phyloP scores from a whole-genome alignment of 768 basidiomycete genomes.

The Amanita phalloides region DNA sequence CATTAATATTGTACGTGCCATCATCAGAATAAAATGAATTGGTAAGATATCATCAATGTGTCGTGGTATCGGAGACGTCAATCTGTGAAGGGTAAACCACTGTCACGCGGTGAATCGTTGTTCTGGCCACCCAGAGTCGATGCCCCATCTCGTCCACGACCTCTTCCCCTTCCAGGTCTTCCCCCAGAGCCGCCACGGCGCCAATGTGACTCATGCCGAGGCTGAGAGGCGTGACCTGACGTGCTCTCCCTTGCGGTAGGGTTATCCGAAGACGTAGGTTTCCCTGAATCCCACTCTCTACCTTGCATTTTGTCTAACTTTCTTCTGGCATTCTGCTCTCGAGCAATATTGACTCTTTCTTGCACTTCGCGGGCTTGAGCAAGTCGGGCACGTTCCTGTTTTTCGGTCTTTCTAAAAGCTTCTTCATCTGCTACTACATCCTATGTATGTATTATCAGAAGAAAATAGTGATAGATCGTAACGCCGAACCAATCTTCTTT shows the following conservation, averaged over 20 bases:
- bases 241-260: background rate
- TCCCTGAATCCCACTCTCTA: slow-evolving; percentile 82
- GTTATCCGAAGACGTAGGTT: slow-evolving; percentile 18
- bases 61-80: background rate
- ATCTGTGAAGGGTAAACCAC: background rate
- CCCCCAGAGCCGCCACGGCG: slow-evolving; percentile 16
- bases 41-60: background rate
- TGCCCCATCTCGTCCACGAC: slow-evolving; percentile 1
- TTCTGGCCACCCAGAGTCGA: background rate
- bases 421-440: slow-evolving; percentile 77
- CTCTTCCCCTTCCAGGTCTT: slow-evolving; percentile 23
- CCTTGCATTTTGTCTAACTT: slow-evolving; percentile 74
- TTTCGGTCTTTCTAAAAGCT: slow-evolving; percentile 63
- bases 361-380: slow-evolving; percentile 57
- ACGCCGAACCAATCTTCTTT: slow-evolving; percentile 43
- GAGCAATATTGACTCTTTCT: slow-evolving; percentile 53
- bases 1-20: slow-evolving; percentile 5
- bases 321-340: slow-evolving; percentile 69
- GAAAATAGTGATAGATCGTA: background rate
- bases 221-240: background rate
- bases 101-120: background rate
- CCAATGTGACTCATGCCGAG: slow-evolving; percentile 13
- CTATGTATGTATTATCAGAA: slow-evolving; percentile 15
- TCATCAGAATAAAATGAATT: background rate
- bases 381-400: slow-evolving; percentile 46